Base-by-base conservation (phyloP, 192 early-diverging fungal species). In the Paraglomus occultum region DNA sequence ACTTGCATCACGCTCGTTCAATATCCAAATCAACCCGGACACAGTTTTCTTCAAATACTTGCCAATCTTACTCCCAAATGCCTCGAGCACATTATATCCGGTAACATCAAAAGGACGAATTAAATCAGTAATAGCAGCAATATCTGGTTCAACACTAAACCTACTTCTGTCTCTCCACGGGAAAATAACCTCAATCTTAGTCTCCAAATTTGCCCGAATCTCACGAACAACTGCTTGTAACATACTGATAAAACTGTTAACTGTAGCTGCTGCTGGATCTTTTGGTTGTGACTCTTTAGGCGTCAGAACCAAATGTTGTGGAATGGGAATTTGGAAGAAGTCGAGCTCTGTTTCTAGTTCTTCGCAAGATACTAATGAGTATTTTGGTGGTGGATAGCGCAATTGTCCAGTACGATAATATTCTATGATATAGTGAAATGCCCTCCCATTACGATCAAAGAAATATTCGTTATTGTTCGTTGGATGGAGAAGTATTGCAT, bases 341-440 rank as follows among this genome's bases (percentile, higher is more conserved):
- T 64, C 62, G 2, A 64, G 15, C 40, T 64, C 62, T 17, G 39
- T 64, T 12, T 64, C 62, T 49, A 64, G n/a, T 63, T 63, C 60
- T 47, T 63, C 48, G 18, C 9, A 20, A 47, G 39, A 44, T 42
- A 60, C 23, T 62, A 22, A 42, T 18, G 31, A 31, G 31, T 31
- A 31, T 31, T 31, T 31, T 31, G 31, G 31, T 3, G 31, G 31
- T 31, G 31, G 31, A 31, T 31, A 31, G 3, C n/a, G n/a, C 11
- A 64, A 6, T 49, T 47, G 47, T 51, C 62, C 62, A n/a, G 62
- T 64, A 40, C 62, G 47, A 64, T 64, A 64, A 64, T 39, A 64
- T 64, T 64, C 46, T 14, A 64, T 64, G 8, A 64, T 42, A 39
- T 64, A 64, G 39, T 50, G 48, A 64, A 64, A 64, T 31, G 50